Percentiles rank a stretch among this genome's conserved stretches.
These are phyloP conservation scores for Lactarius pseudohatsudake DNA, from an alignment of 768 basidiomycete genomes.

Conservation along the genomic window DNA sequence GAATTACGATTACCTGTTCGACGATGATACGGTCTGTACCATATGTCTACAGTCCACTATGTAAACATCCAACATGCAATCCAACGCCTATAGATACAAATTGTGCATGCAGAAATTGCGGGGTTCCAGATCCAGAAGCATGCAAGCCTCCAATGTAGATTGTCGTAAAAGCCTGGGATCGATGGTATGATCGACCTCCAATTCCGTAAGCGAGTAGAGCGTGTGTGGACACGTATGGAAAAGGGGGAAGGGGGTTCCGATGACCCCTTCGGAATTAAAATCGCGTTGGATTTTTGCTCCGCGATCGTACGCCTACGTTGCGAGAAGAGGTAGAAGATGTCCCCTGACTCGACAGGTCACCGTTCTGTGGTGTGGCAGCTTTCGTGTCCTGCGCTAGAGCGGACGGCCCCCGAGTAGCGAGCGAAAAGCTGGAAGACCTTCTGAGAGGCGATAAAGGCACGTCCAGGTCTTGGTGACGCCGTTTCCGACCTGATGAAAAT, in stretches of 20 bases:
- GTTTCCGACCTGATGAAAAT: not conserved
- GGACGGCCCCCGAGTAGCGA: not conserved
- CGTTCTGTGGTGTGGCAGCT: not conserved
- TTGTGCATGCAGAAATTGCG: slow-evolving; percentile 4
- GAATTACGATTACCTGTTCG: not conserved
- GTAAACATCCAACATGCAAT: slow-evolving; percentile 2
- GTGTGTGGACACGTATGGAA: not conserved
- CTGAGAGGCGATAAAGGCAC: slow-evolving; percentile 20
- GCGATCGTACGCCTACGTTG: not conserved
- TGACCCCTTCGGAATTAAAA: not conserved
- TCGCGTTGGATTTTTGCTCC: not conserved
- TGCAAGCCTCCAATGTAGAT: not conserved
- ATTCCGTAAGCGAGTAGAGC: not conserved
- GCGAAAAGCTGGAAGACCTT: slow-evolving; percentile 14
- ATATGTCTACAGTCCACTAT: slow-evolving; percentile 8
- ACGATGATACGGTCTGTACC: not conserved
- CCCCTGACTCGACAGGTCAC: not conserved
- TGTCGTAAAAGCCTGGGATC: not conserved
- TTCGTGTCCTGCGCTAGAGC: not conserved
- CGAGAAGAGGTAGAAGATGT: not conserved
- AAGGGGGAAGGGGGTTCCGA: not conserved
- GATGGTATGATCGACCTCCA: not conserved
- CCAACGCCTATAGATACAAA: slow-evolving; percentile 9
- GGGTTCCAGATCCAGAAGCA: not conserved
- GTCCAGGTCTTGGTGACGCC: slow-evolving; percentile 14